A percentile compares a stretch with the other conserved stretches of the same genome.
Conservation (phyloP, 225 moss, liverwort and hornwort species). For the Anthoceros angustus region DNA sequence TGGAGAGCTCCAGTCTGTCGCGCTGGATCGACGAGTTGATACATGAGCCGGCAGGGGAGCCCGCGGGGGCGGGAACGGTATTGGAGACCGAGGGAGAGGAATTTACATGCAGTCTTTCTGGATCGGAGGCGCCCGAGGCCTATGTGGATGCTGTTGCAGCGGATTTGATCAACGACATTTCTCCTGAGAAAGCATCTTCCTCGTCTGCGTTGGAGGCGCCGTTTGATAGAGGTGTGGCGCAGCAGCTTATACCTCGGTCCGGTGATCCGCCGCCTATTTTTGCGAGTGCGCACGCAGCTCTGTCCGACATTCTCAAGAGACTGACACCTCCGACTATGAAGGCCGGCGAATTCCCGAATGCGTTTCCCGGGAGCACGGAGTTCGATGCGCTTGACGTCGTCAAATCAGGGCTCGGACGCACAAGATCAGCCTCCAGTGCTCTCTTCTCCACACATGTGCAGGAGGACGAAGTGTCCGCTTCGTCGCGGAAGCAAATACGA, state of each 20-base stretch:
- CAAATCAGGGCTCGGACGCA: not conserved
- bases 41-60: not conserved
- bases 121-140: too few relatives aligned
- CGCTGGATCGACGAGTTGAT: not conserved
- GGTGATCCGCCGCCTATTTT: not conserved
- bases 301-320: not conserved
- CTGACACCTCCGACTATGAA: not conserved
- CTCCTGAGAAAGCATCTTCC: too few relatives aligned
- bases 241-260: not conserved
- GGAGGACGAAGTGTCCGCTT: not conserved
- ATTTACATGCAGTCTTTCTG: too few relatives aligned
- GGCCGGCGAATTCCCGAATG: not conserved
- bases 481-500: not conserved
- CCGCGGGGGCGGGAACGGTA: too few relatives aligned
- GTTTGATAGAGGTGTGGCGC: too few relatives aligned
- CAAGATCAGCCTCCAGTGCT: not conserved
- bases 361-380: not conserved
- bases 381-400: not conserved
- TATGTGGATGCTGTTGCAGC: too few relatives aligned
- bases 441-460: not conserved
- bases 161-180: too few relatives aligned
- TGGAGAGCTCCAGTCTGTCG: conserved; percentile 1
- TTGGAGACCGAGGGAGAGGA: too few relatives aligned
- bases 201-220: too few relatives aligned
- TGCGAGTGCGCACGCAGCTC: not conserved